Percentiles rank a stretch among this genome's conserved stretches.
Evolutionary conservation across 371 early-diverging fungal species (phyloP).

Genomic region (Aphelidium insulamus): DNA sequence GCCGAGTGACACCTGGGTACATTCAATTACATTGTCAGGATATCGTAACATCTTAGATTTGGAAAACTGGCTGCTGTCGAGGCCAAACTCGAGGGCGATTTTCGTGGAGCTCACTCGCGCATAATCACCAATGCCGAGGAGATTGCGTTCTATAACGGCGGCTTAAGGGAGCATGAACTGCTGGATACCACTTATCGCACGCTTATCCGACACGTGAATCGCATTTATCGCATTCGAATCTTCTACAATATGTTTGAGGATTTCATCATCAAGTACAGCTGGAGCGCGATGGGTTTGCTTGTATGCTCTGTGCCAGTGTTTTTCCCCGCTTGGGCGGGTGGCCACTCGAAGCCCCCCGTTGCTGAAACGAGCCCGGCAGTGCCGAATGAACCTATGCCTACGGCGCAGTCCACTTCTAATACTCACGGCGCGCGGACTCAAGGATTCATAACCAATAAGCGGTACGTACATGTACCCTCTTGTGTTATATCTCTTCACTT

Average conservation of each 20-base stretch:
- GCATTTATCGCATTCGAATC: constrained; percentile 48
- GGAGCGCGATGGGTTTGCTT: constrained; percentile 41
- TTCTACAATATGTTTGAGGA: constrained; percentile 77
- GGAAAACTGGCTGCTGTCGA: constrained; percentile 63
- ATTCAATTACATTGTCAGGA: no score
- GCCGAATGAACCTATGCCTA: constrained; percentile 10
- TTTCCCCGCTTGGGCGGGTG: constrained; percentile 27
- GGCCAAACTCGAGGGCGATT: constrained; percentile 70
- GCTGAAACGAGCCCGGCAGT: not conserved
- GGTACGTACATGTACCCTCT: constrained; percentile 14
- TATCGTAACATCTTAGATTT: no score
- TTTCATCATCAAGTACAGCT: constrained; percentile 60
- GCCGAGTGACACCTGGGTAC: constrained; percentile 52
- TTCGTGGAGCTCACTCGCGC: constrained; percentile 57
- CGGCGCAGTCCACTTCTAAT: constrained; percentile 19
- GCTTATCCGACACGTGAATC: constrained; percentile 55
- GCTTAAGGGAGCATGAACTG: constrained; percentile 42
- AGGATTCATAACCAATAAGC: constrained; percentile 72
- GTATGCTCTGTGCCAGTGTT: constrained; percentile 66
- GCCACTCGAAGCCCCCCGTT: constrained; percentile 5
- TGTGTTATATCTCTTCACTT: not conserved
- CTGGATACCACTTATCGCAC: constrained; percentile 37
- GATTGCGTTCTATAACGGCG: constrained; percentile 62
- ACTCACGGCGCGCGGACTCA: constrained; percentile 52
- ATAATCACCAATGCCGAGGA: constrained; percentile 77